Percentiles rank a stretch among this genome's conserved stretches.
These are phyloP conservation scores for Annulohypoxylon nitens DNA, from an alignment of 495 filamentous ascomycete species.

Conservation along the genomic window DNA sequence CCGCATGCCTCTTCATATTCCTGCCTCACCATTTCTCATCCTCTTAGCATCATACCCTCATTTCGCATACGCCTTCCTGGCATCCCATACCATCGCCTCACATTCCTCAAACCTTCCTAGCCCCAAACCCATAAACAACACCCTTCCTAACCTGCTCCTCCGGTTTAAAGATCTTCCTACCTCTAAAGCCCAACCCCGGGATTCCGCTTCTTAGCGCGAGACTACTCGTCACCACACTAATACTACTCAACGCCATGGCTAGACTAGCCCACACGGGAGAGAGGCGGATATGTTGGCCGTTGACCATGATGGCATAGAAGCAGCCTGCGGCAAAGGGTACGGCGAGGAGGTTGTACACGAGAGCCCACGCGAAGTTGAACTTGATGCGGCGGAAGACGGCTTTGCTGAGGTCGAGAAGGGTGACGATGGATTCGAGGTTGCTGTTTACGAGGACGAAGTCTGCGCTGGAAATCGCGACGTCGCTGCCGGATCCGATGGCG, in stretches of 20 bases:
- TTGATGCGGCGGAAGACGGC: slow-evolving; percentile 82
- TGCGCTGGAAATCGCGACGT: slow-evolving; percentile 85
- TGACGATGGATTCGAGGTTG: slow-evolving; percentile 76
- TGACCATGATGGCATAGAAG: slow-evolving; percentile 74
- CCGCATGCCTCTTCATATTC: neutral
- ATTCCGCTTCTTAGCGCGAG: slow-evolving; percentile 69
- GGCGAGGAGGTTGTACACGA: slow-evolving; percentile 84
- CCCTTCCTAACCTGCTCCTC: neutral
- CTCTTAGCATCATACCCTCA: neutral
- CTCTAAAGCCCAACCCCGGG: slow-evolving; percentile 63
- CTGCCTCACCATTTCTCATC: neutral
- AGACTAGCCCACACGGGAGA: slow-evolving; percentile 87
- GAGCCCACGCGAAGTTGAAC: slow-evolving; percentile 90
- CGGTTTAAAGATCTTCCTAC: neutral
- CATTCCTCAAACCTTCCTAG: neutral
- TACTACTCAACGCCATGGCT: slow-evolving; percentile 88
- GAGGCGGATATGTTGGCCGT: slow-evolving; percentile 68
- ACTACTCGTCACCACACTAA: slow-evolving; percentile 83
- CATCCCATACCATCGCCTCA: neutral
- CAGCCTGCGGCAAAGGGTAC: slow-evolving; percentile 88
- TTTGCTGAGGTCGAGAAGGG: slow-evolving; percentile 76
- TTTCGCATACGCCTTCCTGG: neutral
- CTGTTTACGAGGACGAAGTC: slow-evolving; percentile 88
- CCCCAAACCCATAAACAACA: slow-evolving; percentile 4
- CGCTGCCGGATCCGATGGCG: slow-evolving; percentile 84